These are phyloP conservation scores for Cubamyces lactineus DNA, from an alignment of 768 basidiomycete species.

Conservation along the genomic window DNA sequence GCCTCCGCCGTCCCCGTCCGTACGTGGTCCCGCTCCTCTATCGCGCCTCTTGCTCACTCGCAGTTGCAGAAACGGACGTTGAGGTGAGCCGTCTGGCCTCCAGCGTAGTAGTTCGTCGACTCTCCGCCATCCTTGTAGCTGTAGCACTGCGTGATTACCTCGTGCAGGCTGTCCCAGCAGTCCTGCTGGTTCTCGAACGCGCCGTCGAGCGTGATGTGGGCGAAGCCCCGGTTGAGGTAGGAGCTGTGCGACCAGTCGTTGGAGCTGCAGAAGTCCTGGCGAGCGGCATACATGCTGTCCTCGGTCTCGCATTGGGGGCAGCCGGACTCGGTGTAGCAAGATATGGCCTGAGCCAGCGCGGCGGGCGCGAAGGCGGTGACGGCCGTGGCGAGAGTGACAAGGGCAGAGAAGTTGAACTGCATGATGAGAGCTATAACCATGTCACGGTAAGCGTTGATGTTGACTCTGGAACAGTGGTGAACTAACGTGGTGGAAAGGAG, in stretches of 20 bases:
- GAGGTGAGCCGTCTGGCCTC: background rate
- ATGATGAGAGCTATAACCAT: background rate
- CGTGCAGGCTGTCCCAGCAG: background rate
- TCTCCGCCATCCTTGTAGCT: background rate
- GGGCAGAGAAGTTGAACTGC: background rate
- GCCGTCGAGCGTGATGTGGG: background rate
- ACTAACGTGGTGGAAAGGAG: no score
- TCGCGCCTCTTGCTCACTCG: background rate
- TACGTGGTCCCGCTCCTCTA: no score
- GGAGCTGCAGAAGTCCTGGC: background rate
- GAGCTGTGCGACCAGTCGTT: background rate
- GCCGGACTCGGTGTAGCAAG: background rate
- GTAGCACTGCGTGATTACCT: slow-evolving; percentile 1
- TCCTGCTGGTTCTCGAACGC: background rate
- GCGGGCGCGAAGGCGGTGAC: background rate
- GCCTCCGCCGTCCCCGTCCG: no score
- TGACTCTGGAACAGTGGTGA: no score
- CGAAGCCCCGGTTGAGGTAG: background rate
- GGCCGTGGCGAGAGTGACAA: background rate
- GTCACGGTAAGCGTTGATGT: no score
- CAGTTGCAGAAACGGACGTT: slow-evolving; percentile 1
- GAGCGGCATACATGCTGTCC: background rate
- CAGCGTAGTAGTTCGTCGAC: background rate
- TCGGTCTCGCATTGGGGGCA: background rate
- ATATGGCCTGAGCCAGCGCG: background rate